Conservation (phyloP, 2,329 filamentous ascomycete genomes). For the Ceratocystis huliohia region DNA sequence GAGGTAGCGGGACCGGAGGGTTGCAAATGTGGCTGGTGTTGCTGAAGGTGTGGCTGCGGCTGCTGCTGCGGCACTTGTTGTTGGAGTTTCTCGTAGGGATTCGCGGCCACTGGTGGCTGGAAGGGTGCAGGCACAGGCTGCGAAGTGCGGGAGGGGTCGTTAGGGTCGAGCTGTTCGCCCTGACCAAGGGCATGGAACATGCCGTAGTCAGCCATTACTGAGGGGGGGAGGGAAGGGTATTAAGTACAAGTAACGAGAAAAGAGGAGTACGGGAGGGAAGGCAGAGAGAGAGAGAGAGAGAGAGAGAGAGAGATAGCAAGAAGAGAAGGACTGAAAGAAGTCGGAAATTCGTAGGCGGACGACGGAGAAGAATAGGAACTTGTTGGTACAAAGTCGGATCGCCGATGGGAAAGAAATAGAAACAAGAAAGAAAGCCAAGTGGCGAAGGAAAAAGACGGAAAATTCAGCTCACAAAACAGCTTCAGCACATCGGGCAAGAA, state of each 20-base stretch:
- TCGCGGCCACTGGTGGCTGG: conserved; percentile 40
- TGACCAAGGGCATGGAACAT: conserved; percentile 46
- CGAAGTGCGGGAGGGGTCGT: conserved; percentile 39
- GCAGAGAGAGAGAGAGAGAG: neutral
- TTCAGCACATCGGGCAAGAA: neutral
- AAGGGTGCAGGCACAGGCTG: conserved; percentile 44
- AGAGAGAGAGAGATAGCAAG: neutral
- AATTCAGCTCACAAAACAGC: neutral
- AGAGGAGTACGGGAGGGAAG: neutral
- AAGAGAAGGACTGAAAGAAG: neutral
- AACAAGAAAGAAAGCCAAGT: neutral
- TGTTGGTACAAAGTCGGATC: too few relatives aligned
- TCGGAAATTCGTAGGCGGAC: neutral
- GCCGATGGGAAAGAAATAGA: neutral
- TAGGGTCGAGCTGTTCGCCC: conserved; percentile 41
- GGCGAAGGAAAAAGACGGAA: neutral
- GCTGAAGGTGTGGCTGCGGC: neutral
- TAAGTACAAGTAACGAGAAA: neutral
- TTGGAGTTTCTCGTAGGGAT: conserved; percentile 39
- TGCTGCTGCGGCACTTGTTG: conserved; percentile 17
- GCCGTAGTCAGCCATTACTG: conserved; percentile 42
- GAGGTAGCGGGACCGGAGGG: neutral
- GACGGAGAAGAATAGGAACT: neutral
- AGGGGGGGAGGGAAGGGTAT: neutral
- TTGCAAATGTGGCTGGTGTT: neutral